Evolutionary conservation across 345 rosid species (phyloP), one percentile per base, ranked within the genome.

Genomic region (Crucihimalaya himalaica): DNA sequence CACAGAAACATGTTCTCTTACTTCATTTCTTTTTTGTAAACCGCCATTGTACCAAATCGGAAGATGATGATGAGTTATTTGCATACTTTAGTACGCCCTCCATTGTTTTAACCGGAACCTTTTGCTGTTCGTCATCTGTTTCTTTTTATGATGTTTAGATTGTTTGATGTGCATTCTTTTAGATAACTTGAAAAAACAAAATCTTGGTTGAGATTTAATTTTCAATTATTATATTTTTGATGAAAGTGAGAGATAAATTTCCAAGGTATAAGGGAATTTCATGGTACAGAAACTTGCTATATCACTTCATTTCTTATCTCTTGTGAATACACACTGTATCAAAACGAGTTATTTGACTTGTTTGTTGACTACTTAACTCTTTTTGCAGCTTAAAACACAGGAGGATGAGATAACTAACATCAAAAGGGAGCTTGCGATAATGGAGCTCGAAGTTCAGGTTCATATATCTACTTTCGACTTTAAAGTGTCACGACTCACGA

Each of bases 381-480:
- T 47, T 69, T 43, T 67, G 45, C 86, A 94, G 96, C 81, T 94
- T 16, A 74, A 74, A 39, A 71, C 63, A 21, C 79, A 79, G 81
- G 96, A 91, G 68, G 82, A 81, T 60, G 87, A 87, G 19, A 66
- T 93, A 72, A 65, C 78, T 43, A 82, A 73, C 82, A 89, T 88
- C 84, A 91, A 91, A 84, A 80, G 84, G 4, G 93, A 91, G 55
- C 89, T 94, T 79, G 93, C 96, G 54, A 81, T 84, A 28, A 74
- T 87, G 90, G 98, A 94, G 82, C 86, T 84, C 52, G 93, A 94
- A 79, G 65, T 87, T 75, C 88, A 91, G 98, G 98, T 91, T 66
- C 71, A n/a, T 61, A 29, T 15, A 53, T 60, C 25, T 56, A 27
- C 47, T 55, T 32, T 32, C 0, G 13, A 14, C 3, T 16, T 55